These are phyloP conservation scores for Sarcomyxa edulis DNA, from an alignment of 768 basidiomycete genomes.

Conservation along the genomic window DNA sequence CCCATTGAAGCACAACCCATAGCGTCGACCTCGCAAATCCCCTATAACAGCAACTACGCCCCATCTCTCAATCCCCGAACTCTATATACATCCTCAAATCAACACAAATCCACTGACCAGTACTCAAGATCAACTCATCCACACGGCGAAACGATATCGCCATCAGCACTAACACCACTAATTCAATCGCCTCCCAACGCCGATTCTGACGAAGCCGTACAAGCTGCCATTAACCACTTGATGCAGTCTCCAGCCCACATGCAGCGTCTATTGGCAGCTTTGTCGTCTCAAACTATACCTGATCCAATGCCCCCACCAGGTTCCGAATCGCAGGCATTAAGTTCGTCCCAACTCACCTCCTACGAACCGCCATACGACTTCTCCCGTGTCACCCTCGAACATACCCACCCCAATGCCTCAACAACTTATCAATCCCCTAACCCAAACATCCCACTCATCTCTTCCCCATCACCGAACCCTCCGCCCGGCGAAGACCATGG, in stretches of 20 bases:
- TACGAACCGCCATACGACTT: slow-evolving; percentile 32
- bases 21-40: slow-evolving; percentile 3
- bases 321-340: not conserved
- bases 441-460: slow-evolving; percentile 9
- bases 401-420: slow-evolving; percentile 16
- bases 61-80: not conserved
- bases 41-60: slow-evolving; percentile 1
- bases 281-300: slow-evolving; percentile 27
- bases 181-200: slow-evolving; percentile 9
- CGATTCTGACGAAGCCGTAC: slow-evolving; percentile 33
- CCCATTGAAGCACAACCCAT: slow-evolving; percentile 3
- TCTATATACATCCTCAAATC: slow-evolving; percentile 3
- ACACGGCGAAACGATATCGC: slow-evolving; percentile 16
- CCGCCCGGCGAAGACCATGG: slow-evolving; percentile 23
- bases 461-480: slow-evolving; percentile 17
- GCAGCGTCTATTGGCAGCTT: slow-evolving; percentile 48
- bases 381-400: slow-evolving; percentile 9
- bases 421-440: slow-evolving; percentile 2
- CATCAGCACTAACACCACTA: slow-evolving; percentile 12
- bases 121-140: slow-evolving; percentile 15
- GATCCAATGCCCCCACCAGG: slow-evolving; percentile 16
- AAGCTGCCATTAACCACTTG: slow-evolving; percentile 47
- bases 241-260: slow-evolving; percentile 43
- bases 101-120: slow-evolving; percentile 9
- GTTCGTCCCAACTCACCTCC: slow-evolving; percentile 20